phyloP scores from a whole-genome alignment of 805 yeast genomes.

The Priceomyces medius region DNA sequence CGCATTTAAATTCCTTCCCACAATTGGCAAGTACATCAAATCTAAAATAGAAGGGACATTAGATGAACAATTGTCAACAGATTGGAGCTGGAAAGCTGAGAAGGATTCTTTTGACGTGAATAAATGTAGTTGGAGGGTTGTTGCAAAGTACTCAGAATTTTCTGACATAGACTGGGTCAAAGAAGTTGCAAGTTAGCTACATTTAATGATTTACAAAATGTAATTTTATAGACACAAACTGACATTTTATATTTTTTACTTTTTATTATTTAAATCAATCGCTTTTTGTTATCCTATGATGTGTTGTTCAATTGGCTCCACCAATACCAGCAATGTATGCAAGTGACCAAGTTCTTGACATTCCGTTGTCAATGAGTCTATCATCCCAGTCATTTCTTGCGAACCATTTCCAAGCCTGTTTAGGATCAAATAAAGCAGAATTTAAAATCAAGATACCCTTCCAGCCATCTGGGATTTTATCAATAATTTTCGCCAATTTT shows the following conservation, averaged over 20 bases:
- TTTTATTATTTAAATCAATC: background rate
- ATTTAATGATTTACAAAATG: too few relatives aligned
- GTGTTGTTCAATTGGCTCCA: constrained; percentile 15
- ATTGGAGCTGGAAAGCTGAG: constrained; percentile 4
- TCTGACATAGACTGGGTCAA: constrained; percentile 4
- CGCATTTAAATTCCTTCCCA: constrained; percentile 36
- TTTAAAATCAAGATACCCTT: constrained; percentile 71
- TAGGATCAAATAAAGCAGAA: constrained; percentile 71
- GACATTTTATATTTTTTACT: too few relatives aligned
- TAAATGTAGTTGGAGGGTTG: constrained; percentile 5
- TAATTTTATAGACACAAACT: too few relatives aligned
- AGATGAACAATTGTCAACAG: background rate
- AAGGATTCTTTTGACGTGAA: background rate
- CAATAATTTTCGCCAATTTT: constrained; percentile 45
- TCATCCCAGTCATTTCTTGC: constrained; percentile 50
- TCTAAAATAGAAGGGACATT: constrained; percentile 1
- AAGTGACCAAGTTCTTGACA: constrained; percentile 83
- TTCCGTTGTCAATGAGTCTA: constrained; percentile 75
- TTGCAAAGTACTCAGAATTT: constrained; percentile 2
- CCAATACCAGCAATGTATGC: constrained; percentile 64
- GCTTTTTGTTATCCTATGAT: too few relatives aligned
- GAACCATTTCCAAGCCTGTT: constrained; percentile 41
- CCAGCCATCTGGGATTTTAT: constrained; percentile 64
- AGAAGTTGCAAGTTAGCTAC: too few relatives aligned
- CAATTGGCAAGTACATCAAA: constrained; percentile 24